Evolutionary conservation across 78 protist genomes (phyloP).

Genomic region (Dictyostelium purpureum): DNA sequence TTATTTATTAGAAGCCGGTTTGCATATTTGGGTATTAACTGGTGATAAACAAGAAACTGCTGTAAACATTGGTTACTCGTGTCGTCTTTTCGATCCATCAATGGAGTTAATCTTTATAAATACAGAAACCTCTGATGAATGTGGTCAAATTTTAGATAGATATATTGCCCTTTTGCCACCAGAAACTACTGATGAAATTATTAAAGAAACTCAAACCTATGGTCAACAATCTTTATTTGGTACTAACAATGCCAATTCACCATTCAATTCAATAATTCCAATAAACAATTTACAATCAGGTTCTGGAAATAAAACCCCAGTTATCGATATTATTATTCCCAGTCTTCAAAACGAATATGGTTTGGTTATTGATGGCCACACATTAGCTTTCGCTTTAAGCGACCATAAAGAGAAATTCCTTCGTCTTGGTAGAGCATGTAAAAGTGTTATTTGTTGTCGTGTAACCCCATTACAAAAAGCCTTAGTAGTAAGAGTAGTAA

Average conservation of each 20-base stretch:
- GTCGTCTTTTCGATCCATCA: conserved; percentile 63
- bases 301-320: neutral
- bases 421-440: conserved; percentile 80
- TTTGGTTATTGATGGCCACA: conserved; percentile 82
- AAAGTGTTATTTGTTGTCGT: conserved; percentile 91
- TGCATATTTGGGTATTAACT: conserved; percentile 93
- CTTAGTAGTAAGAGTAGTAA: conserved; percentile 85
- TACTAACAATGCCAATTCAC: neutral
- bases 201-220: neutral
- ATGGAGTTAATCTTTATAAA: conserved; percentile 70
- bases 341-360: conserved; percentile 31
- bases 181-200: conserved; percentile 3
- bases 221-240: neutral
- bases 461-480: conserved; percentile 95
- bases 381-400: conserved; percentile 49
- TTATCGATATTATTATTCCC: conserved; percentile 49
- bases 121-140: conserved; percentile 72
- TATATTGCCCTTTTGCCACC: conserved; percentile 72
- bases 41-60: conserved; percentile 96
- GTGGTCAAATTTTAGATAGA: conserved; percentile 70
- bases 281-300: neutral
- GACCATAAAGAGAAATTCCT: conserved; percentile 84
- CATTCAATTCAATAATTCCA: too few relatives aligned
- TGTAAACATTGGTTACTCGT: conserved; percentile 89
- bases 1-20: conserved; percentile 80